Conservation (phyloP, 2,329 filamentous ascomycete genomes). For the Colletotrichum cuscutae region DNA sequence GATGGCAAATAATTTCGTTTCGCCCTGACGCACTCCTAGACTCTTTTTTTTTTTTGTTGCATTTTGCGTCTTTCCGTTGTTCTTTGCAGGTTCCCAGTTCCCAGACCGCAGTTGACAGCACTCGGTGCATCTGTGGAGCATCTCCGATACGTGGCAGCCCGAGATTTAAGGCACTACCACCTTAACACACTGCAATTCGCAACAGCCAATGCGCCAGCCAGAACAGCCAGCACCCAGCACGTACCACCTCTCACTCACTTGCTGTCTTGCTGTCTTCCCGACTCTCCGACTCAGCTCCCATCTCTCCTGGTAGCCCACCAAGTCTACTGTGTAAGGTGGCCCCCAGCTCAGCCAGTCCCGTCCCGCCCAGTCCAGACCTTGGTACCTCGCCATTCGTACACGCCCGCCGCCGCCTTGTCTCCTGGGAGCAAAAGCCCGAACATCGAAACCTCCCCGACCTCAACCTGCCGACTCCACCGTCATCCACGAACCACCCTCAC, state of each 20-base stretch:
- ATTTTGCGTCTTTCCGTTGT: neutral
- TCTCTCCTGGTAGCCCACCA: no score
- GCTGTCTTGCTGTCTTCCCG: no score
- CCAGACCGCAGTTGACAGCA: neutral
- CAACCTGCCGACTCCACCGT: constrained; percentile 31
- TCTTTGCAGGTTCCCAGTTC: neutral
- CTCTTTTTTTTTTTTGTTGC: neutral
- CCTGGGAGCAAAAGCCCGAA: constrained; percentile 30
- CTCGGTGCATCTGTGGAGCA: constrained; percentile 9
- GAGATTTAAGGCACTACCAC: constrained; percentile 17
- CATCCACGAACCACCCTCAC: constrained; percentile 27
- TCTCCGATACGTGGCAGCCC: constrained; percentile 9
- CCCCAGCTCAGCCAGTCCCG: constrained; percentile 7
- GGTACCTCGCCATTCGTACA: neutral
- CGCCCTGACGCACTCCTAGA: constrained; percentile 12
- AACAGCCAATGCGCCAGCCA: constrained; percentile 1
- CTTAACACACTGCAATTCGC: neutral
- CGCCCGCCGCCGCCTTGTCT: constrained; percentile 8
- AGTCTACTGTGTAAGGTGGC: neutral
- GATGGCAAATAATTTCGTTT: neutral
- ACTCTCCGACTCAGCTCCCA: no score
- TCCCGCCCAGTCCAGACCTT: constrained; percentile 2
- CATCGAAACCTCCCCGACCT: constrained; percentile 20
- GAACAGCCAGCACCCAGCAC: neutral
- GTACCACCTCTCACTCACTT: constrained; percentile 2